A percentile compares a stretch with the other conserved stretches of the same genome.
Conservation (phyloP, 23 red algal species). For the Gracilaria caudata region DNA sequence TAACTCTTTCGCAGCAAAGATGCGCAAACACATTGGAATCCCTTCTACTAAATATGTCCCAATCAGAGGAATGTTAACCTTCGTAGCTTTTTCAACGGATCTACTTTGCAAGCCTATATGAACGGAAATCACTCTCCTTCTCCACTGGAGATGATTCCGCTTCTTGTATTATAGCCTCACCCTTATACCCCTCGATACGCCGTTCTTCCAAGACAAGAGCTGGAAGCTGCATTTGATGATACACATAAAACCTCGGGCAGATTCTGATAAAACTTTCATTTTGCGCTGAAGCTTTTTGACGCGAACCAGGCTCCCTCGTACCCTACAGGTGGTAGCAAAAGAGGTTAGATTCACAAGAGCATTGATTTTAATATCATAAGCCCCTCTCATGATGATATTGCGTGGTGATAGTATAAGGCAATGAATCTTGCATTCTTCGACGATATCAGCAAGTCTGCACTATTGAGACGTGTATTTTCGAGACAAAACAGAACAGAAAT, state of each 20-base stretch:
- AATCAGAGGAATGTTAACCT: no score
- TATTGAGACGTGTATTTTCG: not conserved
- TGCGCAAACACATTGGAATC: no score
- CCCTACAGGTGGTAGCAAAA: no score
- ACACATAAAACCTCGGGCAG: not conserved
- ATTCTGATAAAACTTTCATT: not conserved
- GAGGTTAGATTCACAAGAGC: not conserved
- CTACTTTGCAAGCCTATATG: not conserved
- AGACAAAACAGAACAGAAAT: not conserved
- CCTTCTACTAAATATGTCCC: no score
- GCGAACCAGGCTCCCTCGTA: no score
- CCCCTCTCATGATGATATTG: not conserved
- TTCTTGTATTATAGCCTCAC: not conserved
- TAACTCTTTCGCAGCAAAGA: no score
- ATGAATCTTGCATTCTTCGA: not conserved
- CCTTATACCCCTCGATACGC: not conserved
- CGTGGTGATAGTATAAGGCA: not conserved
- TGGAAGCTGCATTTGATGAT: not conserved
- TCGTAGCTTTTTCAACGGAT: no score
- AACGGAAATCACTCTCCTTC: not conserved
- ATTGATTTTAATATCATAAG: not conserved
- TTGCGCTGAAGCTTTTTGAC: not conserved
- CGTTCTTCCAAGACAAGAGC: not conserved
- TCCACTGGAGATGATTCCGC: not conserved
- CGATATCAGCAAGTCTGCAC: not conserved